These are phyloP conservation scores for Ceratobasidium sp. DNA, from an alignment of 1,284 basidiomycete species.

Conservation along the genomic window DNA sequence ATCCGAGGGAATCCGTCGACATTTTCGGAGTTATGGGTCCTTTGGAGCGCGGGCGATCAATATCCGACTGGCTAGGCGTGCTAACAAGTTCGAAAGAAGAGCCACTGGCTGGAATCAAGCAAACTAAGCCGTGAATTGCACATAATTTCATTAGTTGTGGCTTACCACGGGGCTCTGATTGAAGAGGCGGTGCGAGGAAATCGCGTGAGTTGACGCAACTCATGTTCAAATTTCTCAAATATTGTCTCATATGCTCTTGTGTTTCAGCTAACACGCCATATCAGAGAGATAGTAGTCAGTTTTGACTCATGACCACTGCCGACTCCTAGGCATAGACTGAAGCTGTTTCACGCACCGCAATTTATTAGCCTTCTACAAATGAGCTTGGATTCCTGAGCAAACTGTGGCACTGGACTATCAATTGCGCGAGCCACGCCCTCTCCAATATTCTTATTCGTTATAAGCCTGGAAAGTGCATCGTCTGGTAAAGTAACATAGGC, in stretches of 20 bases:
- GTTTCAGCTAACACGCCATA: not conserved
- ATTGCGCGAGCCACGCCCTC: not conserved
- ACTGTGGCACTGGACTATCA: not conserved
- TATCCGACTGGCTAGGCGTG: too few relatives aligned
- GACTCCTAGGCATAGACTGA: too few relatives aligned
- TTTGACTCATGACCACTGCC: too few relatives aligned
- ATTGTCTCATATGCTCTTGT: not conserved
- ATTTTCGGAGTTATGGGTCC: not conserved
- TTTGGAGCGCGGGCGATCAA: too few relatives aligned
- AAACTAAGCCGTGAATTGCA: not conserved
- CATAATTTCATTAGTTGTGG: not conserved
- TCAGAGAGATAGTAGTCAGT: too few relatives aligned
- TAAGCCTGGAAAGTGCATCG: not conserved
- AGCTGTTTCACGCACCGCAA: not conserved
- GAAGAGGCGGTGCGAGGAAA: not conserved
- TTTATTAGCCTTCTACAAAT: not conserved
- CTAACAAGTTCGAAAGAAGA: not conserved
- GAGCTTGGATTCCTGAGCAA: not conserved
- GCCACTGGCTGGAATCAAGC: not conserved
- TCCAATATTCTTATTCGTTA: not conserved
- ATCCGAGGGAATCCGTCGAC: not conserved
- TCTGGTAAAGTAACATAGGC: not conserved
- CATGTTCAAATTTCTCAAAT: not conserved
- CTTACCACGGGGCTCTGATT: not conserved
- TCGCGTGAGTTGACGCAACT: not conserved